Evolutionary conservation across 2,329 filamentous ascomycete species (phyloP).

Genomic region (Fusarium newnesense): DNA sequence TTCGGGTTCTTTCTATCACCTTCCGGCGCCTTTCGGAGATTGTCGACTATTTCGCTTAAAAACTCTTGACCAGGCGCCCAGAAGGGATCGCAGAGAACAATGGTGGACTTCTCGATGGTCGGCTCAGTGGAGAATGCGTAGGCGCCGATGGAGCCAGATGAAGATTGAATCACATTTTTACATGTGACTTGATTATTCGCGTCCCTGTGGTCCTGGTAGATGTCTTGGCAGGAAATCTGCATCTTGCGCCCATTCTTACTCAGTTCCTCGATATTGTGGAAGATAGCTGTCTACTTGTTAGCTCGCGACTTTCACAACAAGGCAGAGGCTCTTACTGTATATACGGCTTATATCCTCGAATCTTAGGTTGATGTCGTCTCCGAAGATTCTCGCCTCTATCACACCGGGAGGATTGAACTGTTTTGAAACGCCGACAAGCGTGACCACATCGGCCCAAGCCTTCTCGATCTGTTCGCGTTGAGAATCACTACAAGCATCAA

Average conservation of each 20-base stretch:
- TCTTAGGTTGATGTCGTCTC: neutral
- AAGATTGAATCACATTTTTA: neutral
- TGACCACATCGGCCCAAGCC: neutral
- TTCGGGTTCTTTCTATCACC: neutral
- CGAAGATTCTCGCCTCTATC: neutral
- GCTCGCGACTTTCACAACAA: accelerated
- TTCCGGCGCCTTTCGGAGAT: neutral
- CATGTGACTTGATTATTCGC: neutral
- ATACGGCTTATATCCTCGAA: neutral
- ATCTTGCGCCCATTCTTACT: neutral
- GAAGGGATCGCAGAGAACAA: neutral
- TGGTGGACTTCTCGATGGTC: neutral
- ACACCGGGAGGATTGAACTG: neutral
- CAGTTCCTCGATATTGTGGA: neutral
- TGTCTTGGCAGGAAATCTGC: neutral
- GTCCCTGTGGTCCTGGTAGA: neutral
- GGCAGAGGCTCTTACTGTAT: neutral
- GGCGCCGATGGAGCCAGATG: neutral
- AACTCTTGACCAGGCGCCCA: neutral
- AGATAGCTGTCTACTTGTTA: accelerated
- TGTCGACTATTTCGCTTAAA: neutral
- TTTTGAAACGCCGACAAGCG: neutral
- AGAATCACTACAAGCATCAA: neutral
- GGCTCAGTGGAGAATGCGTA: neutral
- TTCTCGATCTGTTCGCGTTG: neutral